These are phyloP conservation scores for Leishmania major DNA, from an alignment of 208 protist genomes.

Conservation along the genomic window DNA sequence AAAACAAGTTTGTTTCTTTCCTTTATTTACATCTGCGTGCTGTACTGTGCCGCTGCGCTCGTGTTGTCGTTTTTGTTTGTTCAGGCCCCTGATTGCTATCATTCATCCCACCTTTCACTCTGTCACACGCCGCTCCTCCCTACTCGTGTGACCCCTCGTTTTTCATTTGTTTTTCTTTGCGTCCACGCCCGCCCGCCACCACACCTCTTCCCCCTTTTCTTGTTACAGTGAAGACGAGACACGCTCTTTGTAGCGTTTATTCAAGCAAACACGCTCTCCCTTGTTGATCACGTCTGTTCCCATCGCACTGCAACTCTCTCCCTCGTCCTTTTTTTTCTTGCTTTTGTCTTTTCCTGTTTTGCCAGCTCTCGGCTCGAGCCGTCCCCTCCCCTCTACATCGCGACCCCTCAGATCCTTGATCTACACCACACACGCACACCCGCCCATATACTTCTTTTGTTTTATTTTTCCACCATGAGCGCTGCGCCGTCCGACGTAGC, in stretches of 20 bases:
- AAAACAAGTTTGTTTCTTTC: background rate
- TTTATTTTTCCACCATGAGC: constrained; percentile 17
- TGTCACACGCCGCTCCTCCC: background rate
- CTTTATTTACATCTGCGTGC: background rate
- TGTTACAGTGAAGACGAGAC: constrained; percentile 7
- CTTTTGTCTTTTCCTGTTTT: background rate
- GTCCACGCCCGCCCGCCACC: background rate
- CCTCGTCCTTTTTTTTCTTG: background rate
- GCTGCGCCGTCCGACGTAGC: background rate
- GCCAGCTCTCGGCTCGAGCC: background rate
- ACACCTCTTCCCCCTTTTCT: background rate
- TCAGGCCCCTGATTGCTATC: background rate
- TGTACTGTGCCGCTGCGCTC: background rate
- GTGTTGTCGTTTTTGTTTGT: background rate
- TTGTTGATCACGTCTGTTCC: background rate
- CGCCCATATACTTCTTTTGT: background rate
- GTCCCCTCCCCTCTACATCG: background rate
- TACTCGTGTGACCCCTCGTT: background rate
- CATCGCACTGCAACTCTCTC: background rate
- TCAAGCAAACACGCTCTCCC: background rate
- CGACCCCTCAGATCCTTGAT: background rate
- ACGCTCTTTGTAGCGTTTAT: background rate
- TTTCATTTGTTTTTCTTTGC: constrained; percentile 16
- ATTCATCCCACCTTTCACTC: background rate
- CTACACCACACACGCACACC: background rate